Percentiles rank a stretch among this genome's conserved stretches.
phyloP scores from a whole-genome alignment of 768 basidiomycete genomes.

The Leccinum aurantiacum region DNA sequence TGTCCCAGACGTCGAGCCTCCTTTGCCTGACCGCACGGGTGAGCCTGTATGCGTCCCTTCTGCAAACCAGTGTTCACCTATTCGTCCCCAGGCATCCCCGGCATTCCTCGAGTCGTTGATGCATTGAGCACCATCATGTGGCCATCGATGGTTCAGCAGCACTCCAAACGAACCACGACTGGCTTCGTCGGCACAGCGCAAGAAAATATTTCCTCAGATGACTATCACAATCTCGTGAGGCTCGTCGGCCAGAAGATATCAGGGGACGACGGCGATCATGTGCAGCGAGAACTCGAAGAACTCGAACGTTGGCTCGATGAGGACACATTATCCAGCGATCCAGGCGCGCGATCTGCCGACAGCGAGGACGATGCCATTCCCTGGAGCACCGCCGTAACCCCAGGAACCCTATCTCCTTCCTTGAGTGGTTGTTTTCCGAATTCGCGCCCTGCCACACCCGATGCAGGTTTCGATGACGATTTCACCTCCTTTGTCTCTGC shows the following conservation, averaged over 20 bases:
- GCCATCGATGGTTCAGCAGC: constrained; percentile 62
- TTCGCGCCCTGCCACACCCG: constrained; percentile 35
- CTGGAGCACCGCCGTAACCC: constrained; percentile 40
- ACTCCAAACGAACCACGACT: constrained; percentile 4
- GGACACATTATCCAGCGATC: constrained; percentile 21
- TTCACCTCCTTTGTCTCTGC: constrained; percentile 76
- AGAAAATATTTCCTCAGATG: constrained; percentile 12
- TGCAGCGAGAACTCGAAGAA: constrained; percentile 55
- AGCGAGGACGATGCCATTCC: constrained; percentile 32
- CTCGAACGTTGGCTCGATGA: constrained; percentile 64
- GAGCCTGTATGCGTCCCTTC: neutral
- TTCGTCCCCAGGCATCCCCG: constrained; percentile 42
- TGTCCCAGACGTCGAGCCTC: constrained; percentile 13
- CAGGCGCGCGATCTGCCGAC: constrained; percentile 17
- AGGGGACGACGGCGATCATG: constrained; percentile 32
- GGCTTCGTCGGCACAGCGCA: neutral
- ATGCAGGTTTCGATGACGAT: constrained; percentile 70
- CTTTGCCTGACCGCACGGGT: constrained; percentile 20
- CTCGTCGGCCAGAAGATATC: constrained; percentile 23
- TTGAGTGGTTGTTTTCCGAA: constrained; percentile 19
- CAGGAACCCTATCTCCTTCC: constrained; percentile 30
- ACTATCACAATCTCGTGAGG: constrained; percentile 23
- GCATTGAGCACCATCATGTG: constrained; percentile 88
- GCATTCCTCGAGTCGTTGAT: constrained; percentile 69
- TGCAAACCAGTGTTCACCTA: neutral